A percentile compares a stretch with the other conserved stretches of the same genome.
These are phyloP conservation scores for Komagataella ulmi DNA, from an alignment of 805 yeast species.

Conservation along the genomic window DNA sequence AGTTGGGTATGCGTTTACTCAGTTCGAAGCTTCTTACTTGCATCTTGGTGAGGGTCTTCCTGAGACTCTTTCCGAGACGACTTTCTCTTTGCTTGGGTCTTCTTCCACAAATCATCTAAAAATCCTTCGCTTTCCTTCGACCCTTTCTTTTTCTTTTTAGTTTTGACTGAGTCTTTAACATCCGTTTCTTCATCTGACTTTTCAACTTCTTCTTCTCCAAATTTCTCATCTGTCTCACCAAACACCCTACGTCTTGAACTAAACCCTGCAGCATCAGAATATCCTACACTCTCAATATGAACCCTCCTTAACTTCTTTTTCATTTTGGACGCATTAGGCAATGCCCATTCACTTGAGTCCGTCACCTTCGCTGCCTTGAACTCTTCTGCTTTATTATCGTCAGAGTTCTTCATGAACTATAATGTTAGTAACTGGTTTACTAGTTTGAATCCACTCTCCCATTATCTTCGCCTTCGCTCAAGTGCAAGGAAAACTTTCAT, in stretches of 20 bases:
- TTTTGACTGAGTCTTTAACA: not conserved
- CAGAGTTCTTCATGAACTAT: conserved; percentile 37
- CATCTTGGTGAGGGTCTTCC: not conserved
- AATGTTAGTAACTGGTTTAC: not conserved
- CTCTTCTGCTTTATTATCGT: conserved; percentile 17
- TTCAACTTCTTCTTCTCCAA: not conserved
- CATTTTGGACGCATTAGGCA: conserved; percentile 11
- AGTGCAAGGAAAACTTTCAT: not conserved
- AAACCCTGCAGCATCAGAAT: conserved; percentile 1
- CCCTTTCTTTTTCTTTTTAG: not conserved
- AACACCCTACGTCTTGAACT: conserved; percentile 3
- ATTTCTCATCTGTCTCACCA: conserved; percentile 5
- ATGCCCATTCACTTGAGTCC: conserved; percentile 41
- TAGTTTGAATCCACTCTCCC: not conserved
- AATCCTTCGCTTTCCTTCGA: not conserved
- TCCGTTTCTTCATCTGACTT: not conserved
- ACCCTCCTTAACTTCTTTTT: not conserved
- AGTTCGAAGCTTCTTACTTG: not conserved
- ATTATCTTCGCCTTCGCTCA: not conserved
- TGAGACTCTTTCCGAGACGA: not conserved
- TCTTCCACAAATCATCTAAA: not conserved
- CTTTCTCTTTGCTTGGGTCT: not conserved
- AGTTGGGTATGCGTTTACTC: not conserved
- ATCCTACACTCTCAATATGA: not conserved
- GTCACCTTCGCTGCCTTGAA: conserved; percentile 19